These are phyloP conservation scores for Mycena filopes DNA, from an alignment of 768 basidiomycete genomes.

Conservation along the genomic window DNA sequence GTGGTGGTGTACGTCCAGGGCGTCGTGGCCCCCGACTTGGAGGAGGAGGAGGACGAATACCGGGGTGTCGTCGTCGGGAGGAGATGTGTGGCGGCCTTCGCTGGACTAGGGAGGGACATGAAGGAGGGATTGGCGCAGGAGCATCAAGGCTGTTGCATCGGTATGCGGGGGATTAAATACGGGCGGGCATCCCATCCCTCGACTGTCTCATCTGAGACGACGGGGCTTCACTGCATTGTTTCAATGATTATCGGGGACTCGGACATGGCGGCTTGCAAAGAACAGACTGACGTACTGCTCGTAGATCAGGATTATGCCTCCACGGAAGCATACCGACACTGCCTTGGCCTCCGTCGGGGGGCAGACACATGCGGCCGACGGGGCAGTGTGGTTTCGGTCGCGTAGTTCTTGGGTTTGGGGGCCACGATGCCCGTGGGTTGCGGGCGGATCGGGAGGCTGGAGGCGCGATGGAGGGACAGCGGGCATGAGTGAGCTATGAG, in stretches of 20 bases:
- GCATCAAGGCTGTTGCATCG: constrained; percentile 1
- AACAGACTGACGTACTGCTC: constrained; percentile 7
- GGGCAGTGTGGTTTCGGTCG: too few species aligned
- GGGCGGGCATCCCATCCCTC: neutral
- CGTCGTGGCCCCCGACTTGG: constrained; percentile 5
- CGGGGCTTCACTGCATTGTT: constrained; percentile 2
- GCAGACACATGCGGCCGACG: too few species aligned
- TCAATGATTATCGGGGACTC: constrained; percentile 2
- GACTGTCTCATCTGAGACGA: neutral
- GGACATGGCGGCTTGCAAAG: neutral
- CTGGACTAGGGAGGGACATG: constrained; percentile 5
- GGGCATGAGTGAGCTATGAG: too few species aligned
- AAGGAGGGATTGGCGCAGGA: neutral
- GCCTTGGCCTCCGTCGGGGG: too few species aligned
- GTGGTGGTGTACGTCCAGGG: constrained; percentile 27
- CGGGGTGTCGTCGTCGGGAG: constrained; percentile 14
- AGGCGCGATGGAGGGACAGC: too few species aligned
- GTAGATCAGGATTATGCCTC: too few species aligned
- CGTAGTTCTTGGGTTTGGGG: too few species aligned
- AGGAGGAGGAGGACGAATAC: constrained; percentile 10
- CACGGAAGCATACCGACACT: too few species aligned
- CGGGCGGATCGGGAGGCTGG: too few species aligned
- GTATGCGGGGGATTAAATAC: neutral
- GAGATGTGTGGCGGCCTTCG: constrained; percentile 1
- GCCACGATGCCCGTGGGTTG: too few species aligned